Evolutionary conservation across 495 filamentous ascomycete species (phyloP).

Genomic region (Cercophora samala): DNA sequence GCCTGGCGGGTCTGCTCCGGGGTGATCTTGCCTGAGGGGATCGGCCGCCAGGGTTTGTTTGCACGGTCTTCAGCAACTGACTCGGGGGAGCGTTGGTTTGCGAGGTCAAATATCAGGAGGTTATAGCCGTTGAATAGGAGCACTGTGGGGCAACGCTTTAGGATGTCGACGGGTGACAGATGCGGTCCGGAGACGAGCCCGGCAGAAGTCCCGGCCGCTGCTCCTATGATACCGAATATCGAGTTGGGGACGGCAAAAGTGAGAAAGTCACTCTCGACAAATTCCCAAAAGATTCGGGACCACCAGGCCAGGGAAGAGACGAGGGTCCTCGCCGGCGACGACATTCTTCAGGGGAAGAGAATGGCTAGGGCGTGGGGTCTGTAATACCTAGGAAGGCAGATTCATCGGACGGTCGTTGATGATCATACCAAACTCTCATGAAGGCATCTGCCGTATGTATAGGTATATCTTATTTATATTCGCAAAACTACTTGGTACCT

Average conservation of each 20-base stretch:
- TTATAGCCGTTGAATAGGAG: background rate
- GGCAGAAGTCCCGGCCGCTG: constrained; percentile 21
- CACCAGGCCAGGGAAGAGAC: no score
- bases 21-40: constrained; percentile 45
- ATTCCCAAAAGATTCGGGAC: constrained; percentile 8
- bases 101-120: background rate
- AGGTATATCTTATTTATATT: no score
- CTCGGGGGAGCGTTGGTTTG: constrained; percentile 6
- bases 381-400: no score
- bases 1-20: constrained; percentile 34
- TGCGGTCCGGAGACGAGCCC: constrained; percentile 1
- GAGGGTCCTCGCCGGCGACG: no score
- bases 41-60: constrained; percentile 60
- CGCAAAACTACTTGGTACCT: no score
- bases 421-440: no score
- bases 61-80: constrained; percentile 50
- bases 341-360: no score
- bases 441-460: no score
- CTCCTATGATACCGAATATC: constrained; percentile 27
- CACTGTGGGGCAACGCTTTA: background rate
- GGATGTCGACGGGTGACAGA: background rate
- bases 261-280: constrained; percentile 26
- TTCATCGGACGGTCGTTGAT: no score
- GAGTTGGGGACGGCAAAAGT: constrained; percentile 20
- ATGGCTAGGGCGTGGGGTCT: no score